phyloP scores from a whole-genome alignment of 163 green algal species.

The Scenedesmus sp. region DNA sequence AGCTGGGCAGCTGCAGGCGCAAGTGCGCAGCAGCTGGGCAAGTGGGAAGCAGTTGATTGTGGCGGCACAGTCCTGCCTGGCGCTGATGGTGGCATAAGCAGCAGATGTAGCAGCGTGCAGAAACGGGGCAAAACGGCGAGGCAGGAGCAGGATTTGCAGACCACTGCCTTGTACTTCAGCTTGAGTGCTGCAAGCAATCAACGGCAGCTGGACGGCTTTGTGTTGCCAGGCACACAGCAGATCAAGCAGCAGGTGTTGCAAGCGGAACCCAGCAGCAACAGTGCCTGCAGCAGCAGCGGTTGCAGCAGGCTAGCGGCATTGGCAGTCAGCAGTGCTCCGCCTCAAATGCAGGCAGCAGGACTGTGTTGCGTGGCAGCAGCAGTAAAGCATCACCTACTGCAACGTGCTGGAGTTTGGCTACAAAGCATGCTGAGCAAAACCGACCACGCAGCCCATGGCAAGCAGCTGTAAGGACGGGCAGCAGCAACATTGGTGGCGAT shows the following conservation, averaged over 20 bases:
- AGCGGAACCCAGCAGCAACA: not conserved
- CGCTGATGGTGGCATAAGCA: not conserved
- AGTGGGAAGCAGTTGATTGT: not conserved
- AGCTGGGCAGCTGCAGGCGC: not conserved
- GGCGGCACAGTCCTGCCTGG: not conserved
- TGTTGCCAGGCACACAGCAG: not conserved
- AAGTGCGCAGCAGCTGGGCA: not conserved
- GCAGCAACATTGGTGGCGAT: not conserved
- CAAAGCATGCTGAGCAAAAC: not conserved
- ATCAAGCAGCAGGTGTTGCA: constrained; percentile 10
- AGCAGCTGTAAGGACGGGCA: not conserved
- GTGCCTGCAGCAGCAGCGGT: not conserved
- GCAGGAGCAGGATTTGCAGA: not conserved
- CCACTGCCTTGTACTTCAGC: not conserved
- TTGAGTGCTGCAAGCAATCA: constrained; percentile 18
- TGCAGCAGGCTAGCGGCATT: not conserved
- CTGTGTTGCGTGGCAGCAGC: not conserved
- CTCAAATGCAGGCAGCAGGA: not conserved
- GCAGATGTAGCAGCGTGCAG: not conserved
- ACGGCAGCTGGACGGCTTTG: not conserved
- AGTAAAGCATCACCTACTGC: not conserved
- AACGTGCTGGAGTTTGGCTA: not conserved
- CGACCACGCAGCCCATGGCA: not conserved
- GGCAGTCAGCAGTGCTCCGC: not conserved
- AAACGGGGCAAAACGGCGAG: not conserved